Conservation (phyloP, 23 red algal species). For the Gracilariopsis chorda region DNA sequence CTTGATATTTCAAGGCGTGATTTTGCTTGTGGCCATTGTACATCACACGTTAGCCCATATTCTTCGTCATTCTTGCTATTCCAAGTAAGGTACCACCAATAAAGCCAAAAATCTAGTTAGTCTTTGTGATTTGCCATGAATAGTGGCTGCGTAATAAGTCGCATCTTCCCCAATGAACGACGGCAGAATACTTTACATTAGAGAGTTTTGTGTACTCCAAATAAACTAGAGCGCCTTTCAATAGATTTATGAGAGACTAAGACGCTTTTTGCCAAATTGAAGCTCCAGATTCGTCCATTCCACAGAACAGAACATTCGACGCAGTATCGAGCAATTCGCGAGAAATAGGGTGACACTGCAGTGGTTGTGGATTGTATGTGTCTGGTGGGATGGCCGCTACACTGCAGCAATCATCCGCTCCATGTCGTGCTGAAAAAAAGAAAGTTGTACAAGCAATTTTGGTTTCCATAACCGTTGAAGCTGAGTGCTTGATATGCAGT, state of each 20-base stretch:
- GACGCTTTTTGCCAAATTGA: neutral
- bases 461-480: neutral
- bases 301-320: neutral
- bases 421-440: neutral
- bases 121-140: neutral
- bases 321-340: neutral
- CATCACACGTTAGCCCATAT: neutral
- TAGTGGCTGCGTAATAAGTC: neutral
- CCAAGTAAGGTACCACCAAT: too few species aligned
- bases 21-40: neutral
- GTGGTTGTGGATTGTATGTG: neutral
- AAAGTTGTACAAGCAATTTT: neutral
- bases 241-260: neutral
- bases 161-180: neutral
- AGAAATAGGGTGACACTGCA: neutral
- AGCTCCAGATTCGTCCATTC: too few species aligned
- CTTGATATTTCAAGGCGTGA: neutral
- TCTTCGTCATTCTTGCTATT: neutral
- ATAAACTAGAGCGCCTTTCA: neutral
- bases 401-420: neutral
- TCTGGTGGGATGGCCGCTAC: neutral
- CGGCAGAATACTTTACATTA: neutral
- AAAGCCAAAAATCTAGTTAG: too few species aligned
- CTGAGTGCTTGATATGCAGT: neutral
- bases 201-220: neutral